A percentile compares a stretch with the other conserved stretches of the same genome.
Conservation (phyloP, 306 rosid genomes). For the Hippophae rhamnoides region DNA sequence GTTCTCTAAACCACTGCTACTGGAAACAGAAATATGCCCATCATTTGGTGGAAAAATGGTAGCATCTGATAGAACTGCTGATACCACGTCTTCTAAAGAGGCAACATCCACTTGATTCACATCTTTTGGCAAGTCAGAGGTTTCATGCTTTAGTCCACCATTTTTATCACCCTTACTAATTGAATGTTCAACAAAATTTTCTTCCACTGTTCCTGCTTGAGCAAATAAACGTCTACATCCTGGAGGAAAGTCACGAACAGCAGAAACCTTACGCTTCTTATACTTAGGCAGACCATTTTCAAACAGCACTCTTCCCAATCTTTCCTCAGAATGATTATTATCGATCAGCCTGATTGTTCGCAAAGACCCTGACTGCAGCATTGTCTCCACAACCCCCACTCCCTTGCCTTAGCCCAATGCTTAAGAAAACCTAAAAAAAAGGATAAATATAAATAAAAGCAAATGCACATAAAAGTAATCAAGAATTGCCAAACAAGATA, state of each 20-base stretch:
- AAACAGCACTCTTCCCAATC: conserved; percentile 20
- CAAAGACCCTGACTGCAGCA: conserved; percentile 21
- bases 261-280: conserved; percentile 46
- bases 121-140: conserved; percentile 5
- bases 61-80: conserved; percentile 1
- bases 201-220: conserved; percentile 3
- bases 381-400: conserved; percentile 29
- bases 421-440: conserved; percentile 10
- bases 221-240: conserved; percentile 47
- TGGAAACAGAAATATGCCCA: conserved; percentile 21
- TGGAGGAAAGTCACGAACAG: conserved; percentile 67
- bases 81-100: conserved; percentile 22
- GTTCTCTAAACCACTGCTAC: conserved; percentile 26
- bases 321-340: conserved; percentile 31
- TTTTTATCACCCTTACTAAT: conserved; percentile 3
- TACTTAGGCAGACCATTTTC: conserved; percentile 29
- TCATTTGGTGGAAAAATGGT: background rate
- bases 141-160: conserved; percentile 1
- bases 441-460: background rate
- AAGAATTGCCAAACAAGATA: no score
- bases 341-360: conserved; percentile 24
- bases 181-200: background rate
- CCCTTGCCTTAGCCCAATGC: conserved; percentile 14
- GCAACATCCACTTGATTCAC: conserved; percentile 17
- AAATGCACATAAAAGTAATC: background rate